Base-by-base conservation (phyloP, 306 rosid species). In the Quercus agrifolia region DNA sequence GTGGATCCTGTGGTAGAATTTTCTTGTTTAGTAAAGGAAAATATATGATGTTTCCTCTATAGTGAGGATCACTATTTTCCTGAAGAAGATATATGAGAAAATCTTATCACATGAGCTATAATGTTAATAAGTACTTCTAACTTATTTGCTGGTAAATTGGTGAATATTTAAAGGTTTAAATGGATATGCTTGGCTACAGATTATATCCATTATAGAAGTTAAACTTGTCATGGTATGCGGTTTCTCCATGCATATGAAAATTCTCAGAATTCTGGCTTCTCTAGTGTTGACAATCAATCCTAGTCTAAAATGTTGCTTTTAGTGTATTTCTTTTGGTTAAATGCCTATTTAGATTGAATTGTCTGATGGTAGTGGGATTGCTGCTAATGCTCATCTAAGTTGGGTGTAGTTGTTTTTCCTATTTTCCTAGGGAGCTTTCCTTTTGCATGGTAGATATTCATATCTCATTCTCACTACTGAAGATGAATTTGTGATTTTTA, bases 341-440 rank as follows among this genome's bases (percentile, higher is more conserved):
- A 55, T 83, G 20, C 70, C 31, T 76, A 41, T 41, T 74, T n/a
- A 62, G 59, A 79, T 69, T 41, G n/a, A 57, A 30, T 68, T 69
- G 56, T 19, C 73, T 66, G 56, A 73, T 15, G 54, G 19, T 3
- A 64, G 9, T 78, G 46, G 27, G 56, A 30, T 28, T 35, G 38
- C 49, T 58, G 58, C 49, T 49, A 17, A 21, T 67, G 23, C 71
- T 33, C 49, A 28, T 79, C 68, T 35, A 19, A 55, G 27, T 84
- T 54, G 27, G 56, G 28, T 73, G 18, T 35, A 11, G 31, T 44
- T 77, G 20, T 72, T n/a, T 14, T 64, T 20, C 31, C 17, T 72
- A 4, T 70, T 46, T 61, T 31, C 51, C 23, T 76, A 11, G 44
- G 73, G 25, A n/a, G 27, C 1, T 35, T 19, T 33, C 52, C 35